Conservation (phyloP, 805 yeast species). For the Metschnikowia matae region DNA sequence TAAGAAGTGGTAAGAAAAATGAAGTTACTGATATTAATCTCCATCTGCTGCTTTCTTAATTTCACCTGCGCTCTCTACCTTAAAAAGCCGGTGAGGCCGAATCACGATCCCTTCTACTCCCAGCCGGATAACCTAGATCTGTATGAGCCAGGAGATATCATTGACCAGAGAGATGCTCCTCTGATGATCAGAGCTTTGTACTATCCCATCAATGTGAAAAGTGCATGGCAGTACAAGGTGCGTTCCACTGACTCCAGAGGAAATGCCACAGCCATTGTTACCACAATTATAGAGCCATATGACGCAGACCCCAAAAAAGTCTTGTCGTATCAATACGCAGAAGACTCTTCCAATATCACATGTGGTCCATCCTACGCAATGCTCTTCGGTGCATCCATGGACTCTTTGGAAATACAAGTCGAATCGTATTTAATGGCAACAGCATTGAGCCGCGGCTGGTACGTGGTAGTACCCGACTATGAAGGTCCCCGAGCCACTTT, state of each 20-base stretch:
- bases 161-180: conserved; percentile 4
- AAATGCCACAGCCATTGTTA: conserved; percentile 20
- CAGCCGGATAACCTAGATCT: conserved; percentile 4
- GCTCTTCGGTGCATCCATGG: conserved; percentile 12
- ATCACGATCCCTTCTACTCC: conserved; percentile 5
- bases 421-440: conserved; percentile 14
- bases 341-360: conserved; percentile 19
- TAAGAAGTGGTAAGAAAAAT: neutral
- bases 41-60: neutral
- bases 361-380: conserved; percentile 23
- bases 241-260: conserved; percentile 21
- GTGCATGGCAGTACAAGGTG: conserved; percentile 21
- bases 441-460: conserved; percentile 27
- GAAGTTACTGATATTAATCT: neutral
- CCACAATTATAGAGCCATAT: conserved; percentile 20
- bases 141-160: conserved; percentile 5
- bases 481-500: conserved; percentile 32
- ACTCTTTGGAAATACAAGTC: conserved; percentile 16
- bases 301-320: conserved; percentile 19
- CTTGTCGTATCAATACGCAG: conserved; percentile 20
- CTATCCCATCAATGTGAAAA: conserved; percentile 9
- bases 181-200: conserved; percentile 4
- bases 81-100: conserved; percentile 2
- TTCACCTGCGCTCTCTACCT: conserved; percentile 1
- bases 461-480: conserved; percentile 33